Conservation (phyloP, 495 filamentous ascomycete species). For the Aspergillus haitiensis region DNA sequence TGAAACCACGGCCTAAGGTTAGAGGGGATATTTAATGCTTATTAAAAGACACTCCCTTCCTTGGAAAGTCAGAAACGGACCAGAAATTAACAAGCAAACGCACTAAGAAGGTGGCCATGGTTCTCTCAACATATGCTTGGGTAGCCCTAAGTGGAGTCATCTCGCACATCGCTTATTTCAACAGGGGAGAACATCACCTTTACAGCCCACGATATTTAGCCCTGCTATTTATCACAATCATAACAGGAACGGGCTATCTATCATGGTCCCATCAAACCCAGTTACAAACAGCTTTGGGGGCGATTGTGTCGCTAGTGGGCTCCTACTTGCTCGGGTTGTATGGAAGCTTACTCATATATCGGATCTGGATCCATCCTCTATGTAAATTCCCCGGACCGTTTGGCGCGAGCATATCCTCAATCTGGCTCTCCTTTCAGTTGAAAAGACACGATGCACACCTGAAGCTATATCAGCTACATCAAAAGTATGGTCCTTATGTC, state of each 20-base stretch:
- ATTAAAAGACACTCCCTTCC: no score
- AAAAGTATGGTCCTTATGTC: conserved; percentile 8
- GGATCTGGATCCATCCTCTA: conserved; percentile 7
- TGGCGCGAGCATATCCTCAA: conserved; percentile 21
- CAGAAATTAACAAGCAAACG: no score
- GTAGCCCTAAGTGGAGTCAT: conserved; percentile 6
- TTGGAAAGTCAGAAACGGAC: no score
- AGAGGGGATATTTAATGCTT: no score
- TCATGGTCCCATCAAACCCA: neutral
- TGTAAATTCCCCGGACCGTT: conserved; percentile 9
- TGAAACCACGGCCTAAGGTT: no score
- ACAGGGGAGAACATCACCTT: conserved; percentile 24
- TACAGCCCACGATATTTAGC: conserved; percentile 6
- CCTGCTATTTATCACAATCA: neutral
- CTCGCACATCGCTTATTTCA: conserved; percentile 18
- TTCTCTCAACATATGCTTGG: neutral
- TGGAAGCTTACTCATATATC: conserved; percentile 5
- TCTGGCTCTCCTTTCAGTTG: conserved; percentile 24
- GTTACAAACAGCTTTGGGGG: neutral
- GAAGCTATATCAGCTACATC: conserved; percentile 3
- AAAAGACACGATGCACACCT: conserved; percentile 5
- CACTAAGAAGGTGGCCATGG: neutral
- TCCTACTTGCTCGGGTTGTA: conserved; percentile 13
- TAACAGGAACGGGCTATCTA: neutral
- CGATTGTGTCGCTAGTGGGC: neutral